phyloP scores from a whole-genome alignment of 2,329 filamentous ascomycete genomes.

The Ceratocystis papillata region DNA sequence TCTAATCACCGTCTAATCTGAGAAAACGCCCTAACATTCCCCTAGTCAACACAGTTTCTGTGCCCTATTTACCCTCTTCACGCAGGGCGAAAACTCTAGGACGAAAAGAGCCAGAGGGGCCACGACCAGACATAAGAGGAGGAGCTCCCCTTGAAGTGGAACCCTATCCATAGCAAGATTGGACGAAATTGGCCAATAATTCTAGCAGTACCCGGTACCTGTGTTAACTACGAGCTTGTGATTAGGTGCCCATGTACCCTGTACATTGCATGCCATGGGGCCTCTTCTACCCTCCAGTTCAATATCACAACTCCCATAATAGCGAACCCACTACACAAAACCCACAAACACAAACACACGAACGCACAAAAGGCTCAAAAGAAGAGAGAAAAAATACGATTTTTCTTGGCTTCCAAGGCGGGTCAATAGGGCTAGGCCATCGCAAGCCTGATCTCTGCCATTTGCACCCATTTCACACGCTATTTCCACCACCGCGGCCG shows the following conservation, averaged over 20 bases:
- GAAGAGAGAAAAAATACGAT: background rate
- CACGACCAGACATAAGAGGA: background rate
- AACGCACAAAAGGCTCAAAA: constrained; percentile 4
- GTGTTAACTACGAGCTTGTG: background rate
- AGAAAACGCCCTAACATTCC: background rate
- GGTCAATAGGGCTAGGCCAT: too few species aligned
- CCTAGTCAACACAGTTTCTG: background rate
- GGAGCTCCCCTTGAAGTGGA: background rate
- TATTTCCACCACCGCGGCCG: too few species aligned
- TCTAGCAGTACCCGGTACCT: background rate
- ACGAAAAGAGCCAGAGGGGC: background rate
- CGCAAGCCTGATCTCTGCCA: too few species aligned
- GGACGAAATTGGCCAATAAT: background rate
- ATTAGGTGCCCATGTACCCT: background rate
- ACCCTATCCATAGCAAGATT: background rate
- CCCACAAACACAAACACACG: constrained; percentile 4
- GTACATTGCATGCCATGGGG: background rate
- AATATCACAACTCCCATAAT: constrained; percentile 2
- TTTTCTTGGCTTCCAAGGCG: too few species aligned
- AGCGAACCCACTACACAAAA: background rate
- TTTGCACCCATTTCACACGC: too few species aligned
- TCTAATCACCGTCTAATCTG: background rate
- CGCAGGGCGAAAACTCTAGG: background rate
- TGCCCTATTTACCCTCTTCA: background rate
- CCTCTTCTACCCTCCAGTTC: background rate